Evolutionary conservation across 2,329 filamentous ascomycete species (phyloP).

Genomic region (Xylariales sp.): DNA sequence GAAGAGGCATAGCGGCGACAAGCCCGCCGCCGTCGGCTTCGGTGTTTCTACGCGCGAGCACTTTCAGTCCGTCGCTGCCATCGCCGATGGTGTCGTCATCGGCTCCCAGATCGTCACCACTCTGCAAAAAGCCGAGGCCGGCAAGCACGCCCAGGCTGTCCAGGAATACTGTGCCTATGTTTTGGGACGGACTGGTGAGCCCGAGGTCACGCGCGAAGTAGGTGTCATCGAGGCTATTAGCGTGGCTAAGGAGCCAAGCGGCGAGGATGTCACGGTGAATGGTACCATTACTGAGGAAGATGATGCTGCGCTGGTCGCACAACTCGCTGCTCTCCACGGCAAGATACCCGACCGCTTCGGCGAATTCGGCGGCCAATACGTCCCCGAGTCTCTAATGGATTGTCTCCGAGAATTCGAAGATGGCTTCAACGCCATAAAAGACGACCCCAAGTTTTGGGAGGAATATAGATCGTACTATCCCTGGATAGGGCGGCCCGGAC

Average conservation of each 20-base stretch:
- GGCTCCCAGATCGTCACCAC: slow-evolving; percentile 94
- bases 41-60: slow-evolving; percentile 96
- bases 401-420: slow-evolving; percentile 90
- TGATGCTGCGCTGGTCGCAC: slow-evolving; percentile 76
- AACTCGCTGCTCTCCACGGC: slow-evolving; percentile 84
- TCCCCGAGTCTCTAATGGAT: slow-evolving; percentile 98
- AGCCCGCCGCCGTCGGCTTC: slow-evolving; percentile 92
- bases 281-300: slow-evolving; percentile 69
- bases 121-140: slow-evolving; percentile 74
- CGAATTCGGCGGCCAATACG: slow-evolving; percentile 96
- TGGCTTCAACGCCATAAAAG: slow-evolving; percentile 87
- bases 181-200: slow-evolving; percentile 58
- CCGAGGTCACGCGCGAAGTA: slow-evolving; percentile 69
- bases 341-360: slow-evolving; percentile 89
- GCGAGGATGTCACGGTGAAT: slow-evolving; percentile 72
- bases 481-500: slow-evolving; percentile 95
- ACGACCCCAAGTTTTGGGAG: slow-evolving; percentile 95
- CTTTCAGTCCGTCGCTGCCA: slow-evolving; percentile 83
- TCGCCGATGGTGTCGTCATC: slow-evolving; percentile 95
- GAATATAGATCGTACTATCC: slow-evolving; percentile 96
- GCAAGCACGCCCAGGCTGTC: slow-evolving; percentile 76
- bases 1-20: slow-evolving; percentile 90
- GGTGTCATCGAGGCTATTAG: slow-evolving; percentile 76
- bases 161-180: slow-evolving; percentile 86
- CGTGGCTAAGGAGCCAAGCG: slow-evolving; percentile 68